These are phyloP conservation scores for Solanum pimpinellifolium DNA, from an alignment of 257 asterid genomes.

Conservation along the genomic window DNA sequence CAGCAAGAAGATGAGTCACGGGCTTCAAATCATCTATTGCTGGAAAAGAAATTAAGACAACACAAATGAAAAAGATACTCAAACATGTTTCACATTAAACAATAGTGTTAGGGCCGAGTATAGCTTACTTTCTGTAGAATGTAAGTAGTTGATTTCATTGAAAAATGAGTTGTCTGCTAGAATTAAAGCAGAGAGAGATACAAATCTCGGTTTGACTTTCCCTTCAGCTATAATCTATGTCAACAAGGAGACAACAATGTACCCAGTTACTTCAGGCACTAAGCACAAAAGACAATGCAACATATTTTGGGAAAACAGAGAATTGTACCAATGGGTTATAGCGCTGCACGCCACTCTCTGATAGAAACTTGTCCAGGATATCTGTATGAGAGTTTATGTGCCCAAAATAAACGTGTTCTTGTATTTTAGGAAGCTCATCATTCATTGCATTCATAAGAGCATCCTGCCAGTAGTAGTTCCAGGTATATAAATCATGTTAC, in stretches of 20 bases:
- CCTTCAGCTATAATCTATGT: constrained; percentile 84
- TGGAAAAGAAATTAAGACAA: constrained; percentile 23
- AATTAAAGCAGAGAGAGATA: constrained; percentile 57
- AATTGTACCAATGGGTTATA: constrained; percentile 78
- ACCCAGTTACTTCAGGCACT: neutral
- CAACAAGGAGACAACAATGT: constrained; percentile 5
- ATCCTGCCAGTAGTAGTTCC: constrained; percentile 50
- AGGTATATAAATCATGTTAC: neutral
- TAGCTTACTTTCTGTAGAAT: constrained; percentile 74
- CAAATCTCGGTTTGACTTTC: constrained; percentile 68
- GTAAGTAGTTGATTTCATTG: constrained; percentile 60
- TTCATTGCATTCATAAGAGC: constrained; percentile 87
- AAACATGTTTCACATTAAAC: constrained; percentile 3
- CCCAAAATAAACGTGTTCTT: constrained; percentile 96
- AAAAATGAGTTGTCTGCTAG: constrained; percentile 52
- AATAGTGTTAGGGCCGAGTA: constrained; percentile 11
- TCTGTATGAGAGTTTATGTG: constrained; percentile 81
- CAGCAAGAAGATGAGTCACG: constrained; percentile 88
- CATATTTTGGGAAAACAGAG: neutral
- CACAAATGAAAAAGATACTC: constrained; percentile 8
- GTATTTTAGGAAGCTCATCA: constrained; percentile 92
- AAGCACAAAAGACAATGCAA: neutral
- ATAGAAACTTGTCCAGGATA: constrained; percentile 76
- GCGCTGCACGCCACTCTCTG: constrained; percentile 84
- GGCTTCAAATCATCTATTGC: constrained; percentile 95